phyloP scores from a whole-genome alignment of 2,329 filamentous ascomycete species.

The Simplicillium aogashimaense region DNA sequence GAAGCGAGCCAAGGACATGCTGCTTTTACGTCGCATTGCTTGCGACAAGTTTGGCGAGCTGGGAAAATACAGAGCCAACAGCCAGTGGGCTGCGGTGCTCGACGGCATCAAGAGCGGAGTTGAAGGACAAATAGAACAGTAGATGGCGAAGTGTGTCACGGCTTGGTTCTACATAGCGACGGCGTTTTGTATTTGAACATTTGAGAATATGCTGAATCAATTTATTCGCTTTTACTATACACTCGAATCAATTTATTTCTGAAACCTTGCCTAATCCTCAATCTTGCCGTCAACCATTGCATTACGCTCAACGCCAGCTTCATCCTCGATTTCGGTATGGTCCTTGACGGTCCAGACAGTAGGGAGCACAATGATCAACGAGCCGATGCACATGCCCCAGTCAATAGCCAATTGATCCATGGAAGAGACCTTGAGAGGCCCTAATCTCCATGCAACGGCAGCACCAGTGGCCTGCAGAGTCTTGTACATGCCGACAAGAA shows the following conservation, averaged over 20 bases:
- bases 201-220: not conserved
- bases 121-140: conserved; percentile 17
- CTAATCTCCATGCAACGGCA: conserved; percentile 35
- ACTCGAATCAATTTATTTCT: not conserved
- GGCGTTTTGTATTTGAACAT: conserved; percentile 3
- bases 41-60: conserved; percentile 48
- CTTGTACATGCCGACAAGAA: conserved; percentile 37
- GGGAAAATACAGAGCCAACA: conserved; percentile 29
- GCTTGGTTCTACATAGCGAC: conserved; percentile 6
- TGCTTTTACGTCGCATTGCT: conserved; percentile 64
- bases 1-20: conserved; percentile 59
- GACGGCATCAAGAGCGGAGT: conserved; percentile 40
- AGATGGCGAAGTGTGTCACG: not conserved
- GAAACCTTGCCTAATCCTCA: not conserved
- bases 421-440: conserved; percentile 21
- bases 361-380: conserved; percentile 29
- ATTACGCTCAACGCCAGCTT: conserved; percentile 9
- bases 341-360: conserved; percentile 26
- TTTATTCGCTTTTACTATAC: not conserved
- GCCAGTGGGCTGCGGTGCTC: conserved; percentile 38
- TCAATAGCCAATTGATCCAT: conserved; percentile 34
- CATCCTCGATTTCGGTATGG: conserved; percentile 14
- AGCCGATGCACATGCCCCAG: conserved; percentile 34
- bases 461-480: conserved; percentile 30
- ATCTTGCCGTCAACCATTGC: not conserved